A percentile compares a stretch with the other conserved stretches of the same genome.
Evolutionary conservation across 1,139 yeast species (phyloP).

Genomic region (Entelexis paramagnoliae): DNA sequence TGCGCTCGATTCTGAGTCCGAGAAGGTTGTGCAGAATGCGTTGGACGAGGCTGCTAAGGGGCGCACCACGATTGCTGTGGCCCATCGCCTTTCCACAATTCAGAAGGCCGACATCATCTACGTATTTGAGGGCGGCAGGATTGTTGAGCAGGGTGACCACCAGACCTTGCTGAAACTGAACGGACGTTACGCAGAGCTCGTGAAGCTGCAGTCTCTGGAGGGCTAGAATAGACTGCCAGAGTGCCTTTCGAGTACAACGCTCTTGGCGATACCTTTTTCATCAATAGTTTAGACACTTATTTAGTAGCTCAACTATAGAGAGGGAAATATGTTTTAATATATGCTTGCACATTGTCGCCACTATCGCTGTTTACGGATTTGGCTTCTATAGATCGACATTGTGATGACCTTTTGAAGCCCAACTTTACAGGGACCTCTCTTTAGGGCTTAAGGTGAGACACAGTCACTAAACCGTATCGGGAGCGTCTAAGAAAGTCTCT

Average conservation of each 20-base stretch:
- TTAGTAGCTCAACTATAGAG: too few species aligned
- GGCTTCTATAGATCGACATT: too few species aligned
- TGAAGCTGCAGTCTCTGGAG: constrained; percentile 32
- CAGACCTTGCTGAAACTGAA: constrained; percentile 31
- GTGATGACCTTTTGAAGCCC: too few species aligned
- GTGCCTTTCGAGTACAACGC: too few species aligned
- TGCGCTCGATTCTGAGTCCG: constrained; percentile 70
- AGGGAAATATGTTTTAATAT: too few species aligned
- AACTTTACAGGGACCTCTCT: too few species aligned
- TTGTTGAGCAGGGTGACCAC: constrained; percentile 61
- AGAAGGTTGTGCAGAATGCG: constrained; percentile 62
- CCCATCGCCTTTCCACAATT: constrained; percentile 81
- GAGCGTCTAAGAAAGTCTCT: too few species aligned
- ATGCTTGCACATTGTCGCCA: too few species aligned
- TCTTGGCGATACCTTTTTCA: too few species aligned
- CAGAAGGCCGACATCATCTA: constrained; percentile 88
- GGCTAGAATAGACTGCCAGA: constrained; percentile 4
- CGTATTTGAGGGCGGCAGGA: constrained; percentile 59
- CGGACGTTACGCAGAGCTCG: constrained; percentile 37
- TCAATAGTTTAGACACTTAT: too few species aligned
- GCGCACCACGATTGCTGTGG: constrained; percentile 79
- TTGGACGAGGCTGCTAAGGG: constrained; percentile 52
- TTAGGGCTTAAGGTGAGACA: constrained; percentile 9
- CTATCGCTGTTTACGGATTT: too few species aligned
- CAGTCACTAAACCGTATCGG: not conserved